A percentile compares a stretch with the other conserved stretches of the same genome.
Conservation (phyloP, 768 basidiomycete genomes). For the Lentinula guzmanii region DNA sequence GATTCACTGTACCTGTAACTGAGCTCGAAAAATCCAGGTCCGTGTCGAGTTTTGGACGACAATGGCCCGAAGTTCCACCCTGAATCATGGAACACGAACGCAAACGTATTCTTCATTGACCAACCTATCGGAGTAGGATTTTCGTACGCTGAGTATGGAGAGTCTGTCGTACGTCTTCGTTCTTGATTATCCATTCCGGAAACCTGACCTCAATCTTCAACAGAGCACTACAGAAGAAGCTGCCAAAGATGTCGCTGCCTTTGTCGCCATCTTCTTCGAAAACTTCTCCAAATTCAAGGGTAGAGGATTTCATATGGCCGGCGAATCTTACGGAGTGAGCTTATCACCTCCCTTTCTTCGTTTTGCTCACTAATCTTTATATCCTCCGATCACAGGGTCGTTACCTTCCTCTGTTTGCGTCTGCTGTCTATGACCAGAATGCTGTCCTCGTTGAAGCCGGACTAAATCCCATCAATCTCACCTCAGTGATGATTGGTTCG, state of each 20-base stretch:
- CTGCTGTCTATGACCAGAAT: constrained; percentile 53
- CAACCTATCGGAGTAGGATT: constrained; percentile 36
- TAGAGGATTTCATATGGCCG: constrained; percentile 54
- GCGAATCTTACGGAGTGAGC: constrained; percentile 51
- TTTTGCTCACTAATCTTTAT: not conserved
- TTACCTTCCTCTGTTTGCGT: constrained; percentile 48
- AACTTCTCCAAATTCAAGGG: constrained; percentile 47
- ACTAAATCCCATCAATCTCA: constrained; percentile 39
- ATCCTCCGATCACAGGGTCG: constrained; percentile 25
- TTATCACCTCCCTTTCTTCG: not conserved
- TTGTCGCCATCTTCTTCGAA: constrained; percentile 52
- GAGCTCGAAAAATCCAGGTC: constrained; percentile 37
- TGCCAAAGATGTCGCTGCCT: constrained; percentile 46
- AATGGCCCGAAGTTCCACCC: constrained; percentile 34
- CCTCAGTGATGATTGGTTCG: constrained; percentile 43
- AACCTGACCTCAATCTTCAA: not conserved
- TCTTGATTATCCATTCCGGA: not conserved
- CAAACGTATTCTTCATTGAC: constrained; percentile 35
- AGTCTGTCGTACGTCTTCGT: constrained; percentile 26
- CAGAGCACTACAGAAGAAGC: constrained; percentile 48
- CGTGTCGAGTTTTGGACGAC: constrained; percentile 43
- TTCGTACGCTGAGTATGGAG: constrained; percentile 39
- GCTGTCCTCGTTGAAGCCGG: constrained; percentile 30
- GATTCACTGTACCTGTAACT: constrained; percentile 16
- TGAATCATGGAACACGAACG: constrained; percentile 43